Base-by-base conservation (phyloP, 257 asterid genomes). In the Solanum clarkiae region DNA sequence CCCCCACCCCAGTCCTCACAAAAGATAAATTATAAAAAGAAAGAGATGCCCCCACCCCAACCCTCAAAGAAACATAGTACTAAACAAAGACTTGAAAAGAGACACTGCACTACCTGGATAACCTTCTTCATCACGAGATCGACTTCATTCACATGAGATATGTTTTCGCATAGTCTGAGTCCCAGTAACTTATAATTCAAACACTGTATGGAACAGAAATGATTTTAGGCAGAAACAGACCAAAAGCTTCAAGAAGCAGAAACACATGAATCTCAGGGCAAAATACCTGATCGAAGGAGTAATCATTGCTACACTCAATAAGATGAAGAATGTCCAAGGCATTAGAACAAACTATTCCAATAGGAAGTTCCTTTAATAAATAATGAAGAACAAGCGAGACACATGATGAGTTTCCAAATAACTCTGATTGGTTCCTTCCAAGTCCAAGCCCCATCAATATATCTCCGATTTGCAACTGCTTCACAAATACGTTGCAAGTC, bases 161-260 rank as follows among this genome's bases (percentile, higher is more conserved):
- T 90, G 74, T 86, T 93, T 88, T 95, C 99, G 86, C 94, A 92
- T 71, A 95, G 93, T 91, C 95, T 94, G 85, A 91, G 90, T 88
- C 98, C 99, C 84, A 94, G 94, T 84, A 93, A 92, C 90, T 93
- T 94, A 94, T 91, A 92, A 94, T 94, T 95, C 91, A 94, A 91
- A 89, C 86, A 86, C 99, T 95, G 97, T 82, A 86, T 88, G 68
- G 81, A 89, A 87, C 81, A 85, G 63, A 51, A 77, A 77, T 51
- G 26, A 77, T 62, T 32, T 62, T 82, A 82, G 60, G 63, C 74
- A 82, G 62, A 49, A 82, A 7, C 22, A 63, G 47, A 77, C 65
- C 20, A 77, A 77, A 77, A 77, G 47, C 65, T 51, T 51, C 63
- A 77, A 29, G 55, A 83, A 82, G 81, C 22, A 80, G 80, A 47